A percentile compares a stretch with the other conserved stretches of the same genome.
Conservation (phyloP, 176 grass and related monocot genomes). For the Ananas comosus region DNA sequence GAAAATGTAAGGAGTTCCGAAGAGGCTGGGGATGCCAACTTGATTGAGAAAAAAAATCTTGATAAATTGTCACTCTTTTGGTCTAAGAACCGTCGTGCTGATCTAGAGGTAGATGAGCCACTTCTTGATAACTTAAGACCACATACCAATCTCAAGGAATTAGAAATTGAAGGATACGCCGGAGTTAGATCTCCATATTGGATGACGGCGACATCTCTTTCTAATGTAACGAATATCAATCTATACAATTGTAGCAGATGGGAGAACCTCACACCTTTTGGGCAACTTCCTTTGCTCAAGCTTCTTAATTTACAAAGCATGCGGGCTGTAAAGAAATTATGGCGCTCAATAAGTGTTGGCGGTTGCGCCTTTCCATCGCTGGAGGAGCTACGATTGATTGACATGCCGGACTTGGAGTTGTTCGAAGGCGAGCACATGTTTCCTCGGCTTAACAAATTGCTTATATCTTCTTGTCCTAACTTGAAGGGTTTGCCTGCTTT, state of each 20-base stretch:
- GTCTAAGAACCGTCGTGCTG: neutral
- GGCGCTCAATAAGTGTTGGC: neutral
- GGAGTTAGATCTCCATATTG: conserved; percentile 25
- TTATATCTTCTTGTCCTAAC: neutral
- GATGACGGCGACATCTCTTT: conserved; percentile 10
- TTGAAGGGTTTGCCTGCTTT: conserved; percentile 11
- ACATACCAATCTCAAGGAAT: conserved; percentile 12
- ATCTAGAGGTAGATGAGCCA: conserved; percentile 1
- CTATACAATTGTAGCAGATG: conserved; percentile 11
- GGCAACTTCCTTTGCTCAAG: conserved; percentile 27
- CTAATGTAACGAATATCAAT: conserved; percentile 18
- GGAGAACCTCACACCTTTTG: conserved; percentile 23
- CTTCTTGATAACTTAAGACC: conserved; percentile 20
- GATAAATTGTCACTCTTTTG: conserved; percentile 17
- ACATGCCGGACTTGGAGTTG: conserved; percentile 5
- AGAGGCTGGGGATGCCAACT: conserved; percentile 13
- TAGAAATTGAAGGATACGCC: conserved; percentile 14
- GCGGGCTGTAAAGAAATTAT: conserved; percentile 18
- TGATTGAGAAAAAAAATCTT: conserved; percentile 21
- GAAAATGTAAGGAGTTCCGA: conserved; percentile 9
- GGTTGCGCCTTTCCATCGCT: conserved; percentile 16
- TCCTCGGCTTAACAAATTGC: conserved; percentile 13
- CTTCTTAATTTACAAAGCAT: conserved; percentile 15
- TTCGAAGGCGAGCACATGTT: conserved; percentile 14
- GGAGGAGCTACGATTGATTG: neutral